A percentile compares a stretch with the other conserved stretches of the same genome.
phyloP scores from a whole-genome alignment of 1,284 basidiomycete genomes.

The Leccinum subrobustum region DNA sequence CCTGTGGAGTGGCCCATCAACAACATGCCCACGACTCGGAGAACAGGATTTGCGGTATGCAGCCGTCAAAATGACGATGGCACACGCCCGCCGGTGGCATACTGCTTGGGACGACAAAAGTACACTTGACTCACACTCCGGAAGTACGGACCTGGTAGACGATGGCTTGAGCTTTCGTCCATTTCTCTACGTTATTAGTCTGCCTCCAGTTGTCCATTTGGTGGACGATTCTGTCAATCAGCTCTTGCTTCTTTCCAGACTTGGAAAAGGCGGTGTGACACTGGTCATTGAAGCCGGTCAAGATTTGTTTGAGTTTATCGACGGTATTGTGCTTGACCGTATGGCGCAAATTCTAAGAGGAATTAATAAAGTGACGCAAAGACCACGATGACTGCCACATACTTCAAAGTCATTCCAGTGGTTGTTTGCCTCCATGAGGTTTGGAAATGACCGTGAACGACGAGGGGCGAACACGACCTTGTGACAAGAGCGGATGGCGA shows the following conservation, averaged over 20 bases:
- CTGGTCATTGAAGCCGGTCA: slow-evolving; percentile 71
- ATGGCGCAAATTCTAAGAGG: slow-evolving; percentile 44
- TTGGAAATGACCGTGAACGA: slow-evolving; percentile 4
- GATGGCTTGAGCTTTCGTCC: slow-evolving; percentile 62
- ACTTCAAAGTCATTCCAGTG: slow-evolving; percentile 39
- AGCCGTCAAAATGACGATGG: slow-evolving; percentile 4
- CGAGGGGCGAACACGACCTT: slow-evolving; percentile 12
- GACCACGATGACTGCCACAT: slow-evolving; percentile 4
- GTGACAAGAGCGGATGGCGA: slow-evolving; percentile 8
- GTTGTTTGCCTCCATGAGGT: slow-evolving; percentile 31
- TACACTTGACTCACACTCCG: slow-evolving; percentile 53
- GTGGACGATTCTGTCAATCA: slow-evolving; percentile 67
- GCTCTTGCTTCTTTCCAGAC: slow-evolving; percentile 81
- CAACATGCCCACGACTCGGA: slow-evolving; percentile 4
- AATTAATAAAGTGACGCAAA: slow-evolving; percentile 17
- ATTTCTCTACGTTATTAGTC: slow-evolving; percentile 55
- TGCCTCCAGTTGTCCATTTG: slow-evolving; percentile 60
- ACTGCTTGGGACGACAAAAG: slow-evolving; percentile 8
- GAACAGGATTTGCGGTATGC: slow-evolving; percentile 5
- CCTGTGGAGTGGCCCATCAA: slow-evolving; percentile 21
- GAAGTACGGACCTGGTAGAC: slow-evolving; percentile 57
- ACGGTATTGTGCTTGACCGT: slow-evolving; percentile 61
- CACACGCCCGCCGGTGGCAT: slow-evolving; percentile 13
- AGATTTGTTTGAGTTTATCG: slow-evolving; percentile 76
- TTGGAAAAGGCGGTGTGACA: slow-evolving; percentile 66